Conservation (phyloP, 2,329 filamentous ascomycete species). For the Penicillium sp. region DNA sequence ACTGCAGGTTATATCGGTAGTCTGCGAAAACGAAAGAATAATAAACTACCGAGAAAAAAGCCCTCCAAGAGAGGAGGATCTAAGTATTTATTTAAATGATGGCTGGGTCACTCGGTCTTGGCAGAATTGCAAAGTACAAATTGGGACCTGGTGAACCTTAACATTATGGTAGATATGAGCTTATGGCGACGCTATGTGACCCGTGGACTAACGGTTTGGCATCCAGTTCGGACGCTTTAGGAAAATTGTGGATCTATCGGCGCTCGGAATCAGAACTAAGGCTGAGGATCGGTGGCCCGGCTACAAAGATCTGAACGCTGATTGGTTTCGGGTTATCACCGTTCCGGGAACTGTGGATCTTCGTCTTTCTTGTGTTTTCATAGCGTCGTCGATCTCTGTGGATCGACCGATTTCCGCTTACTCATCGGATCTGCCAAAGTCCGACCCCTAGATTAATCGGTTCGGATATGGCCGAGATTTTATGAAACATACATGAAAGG, state of each 20-base stretch:
- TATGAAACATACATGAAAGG: not conserved
- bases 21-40: not conserved
- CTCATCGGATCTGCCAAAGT: not conserved
- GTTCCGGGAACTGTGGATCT: constrained; percentile 1
- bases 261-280: not conserved
- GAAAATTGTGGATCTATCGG: not conserved
- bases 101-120: not conserved
- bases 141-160: not conserved
- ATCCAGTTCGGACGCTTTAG: not conserved
- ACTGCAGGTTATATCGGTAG: not conserved
- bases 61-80: not conserved
- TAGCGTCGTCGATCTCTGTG: not conserved
- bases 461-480: not conserved
- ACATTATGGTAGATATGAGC: not conserved
- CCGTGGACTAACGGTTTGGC: not conserved
- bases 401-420: not conserved
- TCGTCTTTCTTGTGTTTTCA: not conserved
- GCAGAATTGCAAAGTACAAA: not conserved
- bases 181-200: not conserved
- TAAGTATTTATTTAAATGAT: not conserved
- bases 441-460: not conserved
- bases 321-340: not conserved
- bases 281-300: not conserved
- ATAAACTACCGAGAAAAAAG: not conserved
- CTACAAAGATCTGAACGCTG: not conserved